phyloP scores from a whole-genome alignment of 164 flowering plant species.

The Cinnamomum micranthum region DNA sequence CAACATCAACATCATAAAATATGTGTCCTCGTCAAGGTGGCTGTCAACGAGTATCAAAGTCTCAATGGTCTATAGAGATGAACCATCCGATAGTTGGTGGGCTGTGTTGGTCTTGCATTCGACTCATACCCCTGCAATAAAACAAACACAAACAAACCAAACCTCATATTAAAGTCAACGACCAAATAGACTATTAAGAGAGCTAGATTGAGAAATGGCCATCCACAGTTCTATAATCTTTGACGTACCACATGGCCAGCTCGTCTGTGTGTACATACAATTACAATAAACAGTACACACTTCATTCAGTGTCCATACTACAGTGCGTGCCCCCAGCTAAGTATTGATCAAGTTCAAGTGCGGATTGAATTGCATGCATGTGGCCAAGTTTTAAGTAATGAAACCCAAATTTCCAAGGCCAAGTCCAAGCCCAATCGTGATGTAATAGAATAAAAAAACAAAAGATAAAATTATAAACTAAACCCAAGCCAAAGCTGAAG shows the following conservation, averaged over 20 bases:
- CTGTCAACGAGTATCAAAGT: not conserved
- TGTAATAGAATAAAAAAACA: too few relatives aligned
- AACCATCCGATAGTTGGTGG: not conserved
- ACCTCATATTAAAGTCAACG: too few relatives aligned
- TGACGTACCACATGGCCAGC: not conserved
- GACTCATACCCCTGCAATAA: conserved; percentile 2
- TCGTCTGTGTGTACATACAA: not conserved
- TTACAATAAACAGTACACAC: not conserved
- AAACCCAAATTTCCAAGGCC: too few relatives aligned
- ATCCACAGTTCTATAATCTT: not conserved
- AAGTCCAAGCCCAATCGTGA: too few relatives aligned
- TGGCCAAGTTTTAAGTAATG: too few relatives aligned
- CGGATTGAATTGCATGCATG: too few relatives aligned
- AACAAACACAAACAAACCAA: not conserved
- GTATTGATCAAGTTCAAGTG: not conserved
- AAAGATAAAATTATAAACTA: too few relatives aligned
- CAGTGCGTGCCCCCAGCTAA: not conserved
- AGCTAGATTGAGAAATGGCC: not conserved
- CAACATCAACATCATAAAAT: too few relatives aligned
- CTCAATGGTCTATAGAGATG: not conserved
- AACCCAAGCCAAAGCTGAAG: too few relatives aligned
- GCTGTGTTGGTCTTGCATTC: conserved; percentile 13
- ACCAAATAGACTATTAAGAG: too few relatives aligned
- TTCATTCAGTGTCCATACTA: not conserved
- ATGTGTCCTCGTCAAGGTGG: not conserved